phyloP scores from a whole-genome alignment of 257 asterid genomes.

The Eustoma russellianum region DNA sequence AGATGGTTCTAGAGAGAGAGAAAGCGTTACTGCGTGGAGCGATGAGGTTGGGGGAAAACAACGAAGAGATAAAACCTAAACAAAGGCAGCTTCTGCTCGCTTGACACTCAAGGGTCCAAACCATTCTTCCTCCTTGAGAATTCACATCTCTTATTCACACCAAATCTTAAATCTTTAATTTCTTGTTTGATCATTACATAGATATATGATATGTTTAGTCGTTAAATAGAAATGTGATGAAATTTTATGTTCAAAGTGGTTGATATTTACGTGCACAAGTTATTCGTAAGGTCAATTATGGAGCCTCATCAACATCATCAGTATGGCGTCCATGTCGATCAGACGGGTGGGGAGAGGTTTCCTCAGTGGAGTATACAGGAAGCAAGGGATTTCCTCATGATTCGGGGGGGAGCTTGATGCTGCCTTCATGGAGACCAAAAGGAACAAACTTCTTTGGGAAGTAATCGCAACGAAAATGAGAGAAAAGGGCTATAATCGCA shows the following conservation, averaged over 20 bases:
- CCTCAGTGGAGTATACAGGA: slow-evolving; percentile 99
- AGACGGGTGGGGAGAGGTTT: slow-evolving; percentile 50
- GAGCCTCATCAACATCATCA: slow-evolving; percentile 54
- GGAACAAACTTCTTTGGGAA: slow-evolving; percentile 88
- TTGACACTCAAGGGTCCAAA: slow-evolving; percentile 26
- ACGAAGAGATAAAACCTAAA: background rate
- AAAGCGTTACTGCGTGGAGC: slow-evolving; percentile 72
- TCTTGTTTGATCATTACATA: slow-evolving; percentile 22
- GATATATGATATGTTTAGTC: slow-evolving; percentile 9
- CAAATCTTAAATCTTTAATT: slow-evolving; percentile 25
- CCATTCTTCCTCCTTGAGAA: slow-evolving; percentile 15
- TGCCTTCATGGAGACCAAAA: slow-evolving; percentile 83
- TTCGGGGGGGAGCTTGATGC: slow-evolving; percentile 91
- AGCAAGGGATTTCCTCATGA: slow-evolving; percentile 68
- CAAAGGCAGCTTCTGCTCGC: slow-evolving; percentile 4
- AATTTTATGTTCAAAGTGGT: background rate
- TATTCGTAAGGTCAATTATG: slow-evolving; percentile 22
- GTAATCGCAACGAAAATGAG: slow-evolving; percentile 80
- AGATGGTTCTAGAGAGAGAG: slow-evolving; percentile 7
- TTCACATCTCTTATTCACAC: slow-evolving; percentile 75
- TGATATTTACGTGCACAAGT: background rate
- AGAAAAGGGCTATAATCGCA: slow-evolving; percentile 77
- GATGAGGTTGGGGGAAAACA: slow-evolving; percentile 27
- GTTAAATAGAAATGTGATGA: background rate
- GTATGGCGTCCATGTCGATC: slow-evolving; percentile 31